phyloP scores from a whole-genome alignment of 1,284 basidiomycete species.

The Coriolopsis trogii region DNA sequence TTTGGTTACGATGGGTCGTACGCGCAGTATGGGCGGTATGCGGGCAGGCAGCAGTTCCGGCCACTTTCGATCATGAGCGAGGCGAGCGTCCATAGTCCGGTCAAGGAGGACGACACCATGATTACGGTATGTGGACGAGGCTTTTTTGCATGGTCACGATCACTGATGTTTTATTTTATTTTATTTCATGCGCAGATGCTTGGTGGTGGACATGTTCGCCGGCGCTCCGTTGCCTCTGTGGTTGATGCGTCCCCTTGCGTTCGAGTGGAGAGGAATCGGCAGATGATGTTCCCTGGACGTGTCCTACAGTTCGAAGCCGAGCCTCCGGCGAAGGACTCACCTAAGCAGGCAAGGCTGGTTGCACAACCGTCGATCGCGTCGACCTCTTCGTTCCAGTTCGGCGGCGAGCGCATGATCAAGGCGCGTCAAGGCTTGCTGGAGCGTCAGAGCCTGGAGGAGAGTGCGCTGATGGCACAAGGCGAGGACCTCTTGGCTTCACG shows the following conservation, averaged over 20 bases:
- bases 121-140: constrained; percentile 60
- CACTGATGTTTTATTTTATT: constrained; percentile 3
- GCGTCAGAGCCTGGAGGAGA: constrained; percentile 69
- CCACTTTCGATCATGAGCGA: constrained; percentile 67
- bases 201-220: constrained; percentile 71
- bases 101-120: constrained; percentile 78
- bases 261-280: constrained; percentile 64
- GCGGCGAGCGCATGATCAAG: constrained; percentile 66
- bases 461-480: constrained; percentile 60
- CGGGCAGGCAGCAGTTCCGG: constrained; percentile 48
- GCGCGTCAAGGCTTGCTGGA: constrained; percentile 63
- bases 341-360: constrained; percentile 47
- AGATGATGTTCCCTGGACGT: constrained; percentile 34
- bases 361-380: constrained; percentile 67
- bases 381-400: constrained; percentile 61
- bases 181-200: constrained; percentile 56
- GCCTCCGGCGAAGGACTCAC: constrained; percentile 37
- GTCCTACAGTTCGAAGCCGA: constrained; percentile 37
- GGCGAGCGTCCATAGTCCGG: constrained; percentile 50
- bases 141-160: background rate
- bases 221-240: constrained; percentile 63
- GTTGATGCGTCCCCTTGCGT: constrained; percentile 75
- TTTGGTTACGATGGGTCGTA: constrained; percentile 57
- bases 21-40: constrained; percentile 30
- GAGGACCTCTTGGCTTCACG: constrained; percentile 60